phyloP scores from a whole-genome alignment of 2,329 filamentous ascomycete genomes.

The Didymella pomorum region DNA sequence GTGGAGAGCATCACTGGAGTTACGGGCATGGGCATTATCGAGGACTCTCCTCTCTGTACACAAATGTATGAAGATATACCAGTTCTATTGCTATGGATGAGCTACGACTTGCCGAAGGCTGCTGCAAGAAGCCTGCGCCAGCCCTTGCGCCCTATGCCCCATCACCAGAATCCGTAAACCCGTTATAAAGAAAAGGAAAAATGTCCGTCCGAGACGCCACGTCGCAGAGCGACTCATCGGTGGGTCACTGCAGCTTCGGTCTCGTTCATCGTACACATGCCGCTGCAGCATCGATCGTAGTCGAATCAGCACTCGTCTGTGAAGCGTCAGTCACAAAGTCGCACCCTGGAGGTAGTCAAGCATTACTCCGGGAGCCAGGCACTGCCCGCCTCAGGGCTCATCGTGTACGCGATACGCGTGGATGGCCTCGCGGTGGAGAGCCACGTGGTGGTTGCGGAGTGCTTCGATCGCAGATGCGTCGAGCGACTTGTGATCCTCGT shows the following conservation, averaged over 20 bases:
- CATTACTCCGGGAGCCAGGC: too few relatives aligned
- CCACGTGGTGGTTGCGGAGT: too few relatives aligned
- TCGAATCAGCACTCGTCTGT: not conserved
- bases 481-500: too few relatives aligned
- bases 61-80: constrained; percentile 6
- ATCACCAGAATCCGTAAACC: not conserved
- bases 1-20: constrained; percentile 14
- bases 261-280: constrained; percentile 15
- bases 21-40: constrained; percentile 1
- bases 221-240: not conserved
- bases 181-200: not conserved
- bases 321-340: too few relatives aligned
- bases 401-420: too few relatives aligned
- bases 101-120: not conserved
- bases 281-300: constrained; percentile 3
- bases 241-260: constrained; percentile 2
- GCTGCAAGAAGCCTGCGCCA: not conserved
- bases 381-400: too few relatives aligned
- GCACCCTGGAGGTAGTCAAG: too few relatives aligned
- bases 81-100: not conserved
- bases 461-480: too few relatives aligned
- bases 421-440: too few relatives aligned
- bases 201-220: not conserved
- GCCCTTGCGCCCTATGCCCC: not conserved
- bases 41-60: constrained; percentile 25